A percentile compares a stretch with the other conserved stretches of the same genome.
phyloP scores from a whole-genome alignment of 2,329 filamentous ascomycete species.

The Fusarium tjaetaba region DNA sequence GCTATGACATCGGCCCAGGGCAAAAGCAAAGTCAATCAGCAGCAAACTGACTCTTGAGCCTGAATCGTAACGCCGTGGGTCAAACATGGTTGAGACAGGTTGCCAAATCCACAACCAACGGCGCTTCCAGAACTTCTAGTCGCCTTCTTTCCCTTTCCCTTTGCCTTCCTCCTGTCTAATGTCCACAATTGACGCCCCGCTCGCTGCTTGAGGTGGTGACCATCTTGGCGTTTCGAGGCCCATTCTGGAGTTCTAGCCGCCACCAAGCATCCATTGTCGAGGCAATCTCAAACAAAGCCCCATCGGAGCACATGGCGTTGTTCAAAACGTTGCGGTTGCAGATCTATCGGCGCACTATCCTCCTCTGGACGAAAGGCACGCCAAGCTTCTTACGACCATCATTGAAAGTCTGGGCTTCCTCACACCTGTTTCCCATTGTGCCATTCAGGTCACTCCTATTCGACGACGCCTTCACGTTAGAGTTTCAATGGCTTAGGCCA shows the following conservation, averaged over 20 bases:
- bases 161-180: neutral
- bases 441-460: constrained; percentile 10
- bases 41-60: constrained; percentile 3
- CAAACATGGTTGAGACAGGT: constrained; percentile 19
- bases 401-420: neutral
- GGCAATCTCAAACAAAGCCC: constrained; percentile 23
- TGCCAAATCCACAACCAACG: neutral
- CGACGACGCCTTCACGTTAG: constrained; percentile 3
- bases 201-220: neutral
- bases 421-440: neutral
- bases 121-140: constrained; percentile 10
- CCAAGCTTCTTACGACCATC: constrained; percentile 3
- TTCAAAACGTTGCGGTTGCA: constrained; percentile 23
- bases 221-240: constrained; percentile 31
- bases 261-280: neutral
- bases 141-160: constrained; percentile 2
- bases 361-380: neutral
- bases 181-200: constrained; percentile 5
- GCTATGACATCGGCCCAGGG: constrained; percentile 9
- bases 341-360: constrained; percentile 23
- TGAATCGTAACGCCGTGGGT: constrained; percentile 19
- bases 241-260: constrained; percentile 22
- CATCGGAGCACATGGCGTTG: constrained; percentile 4
- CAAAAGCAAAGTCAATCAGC: neutral
- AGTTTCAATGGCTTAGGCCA: constrained; percentile 22